phyloP scores from a whole-genome alignment of 1,139 yeast species.

The Suhomyces wounanorum region DNA sequence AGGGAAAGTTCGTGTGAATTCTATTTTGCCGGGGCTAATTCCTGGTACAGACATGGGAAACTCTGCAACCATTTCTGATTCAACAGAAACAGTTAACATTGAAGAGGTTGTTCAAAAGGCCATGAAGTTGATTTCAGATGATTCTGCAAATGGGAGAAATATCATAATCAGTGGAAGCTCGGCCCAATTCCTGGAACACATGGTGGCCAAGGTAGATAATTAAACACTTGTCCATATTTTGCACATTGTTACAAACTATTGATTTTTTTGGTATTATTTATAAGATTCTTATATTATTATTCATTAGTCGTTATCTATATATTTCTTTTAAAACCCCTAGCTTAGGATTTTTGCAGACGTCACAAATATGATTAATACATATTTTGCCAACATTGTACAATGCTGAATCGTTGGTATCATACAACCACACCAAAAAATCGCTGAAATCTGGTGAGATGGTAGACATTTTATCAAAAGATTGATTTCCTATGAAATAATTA shows the following conservation, averaged over 20 bases:
- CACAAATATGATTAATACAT: slow-evolving; percentile 18
- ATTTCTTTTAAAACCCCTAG: slow-evolving; percentile 1
- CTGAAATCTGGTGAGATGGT: slow-evolving; percentile 15
- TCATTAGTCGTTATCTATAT: slow-evolving; percentile 3
- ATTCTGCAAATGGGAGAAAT: slow-evolving; percentile 6
- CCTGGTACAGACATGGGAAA: slow-evolving; percentile 72
- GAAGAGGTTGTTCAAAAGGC: slow-evolving; percentile 32
- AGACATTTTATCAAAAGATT: not conserved
- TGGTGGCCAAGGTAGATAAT: not conserved
- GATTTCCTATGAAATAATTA: not conserved
- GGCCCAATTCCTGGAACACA: not conserved
- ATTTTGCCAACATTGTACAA: slow-evolving; percentile 14
- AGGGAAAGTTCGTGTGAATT: slow-evolving; percentile 55
- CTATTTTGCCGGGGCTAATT: slow-evolving; percentile 74
- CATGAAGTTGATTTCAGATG: slow-evolving; percentile 31
- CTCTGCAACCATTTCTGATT: slow-evolving; percentile 26
- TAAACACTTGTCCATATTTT: not conserved
- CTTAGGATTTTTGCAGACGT: slow-evolving; percentile 1
- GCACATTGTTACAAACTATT: not conserved
- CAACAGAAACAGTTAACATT: slow-evolving; percentile 21
- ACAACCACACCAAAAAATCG: slow-evolving; percentile 25
- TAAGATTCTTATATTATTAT: not conserved
- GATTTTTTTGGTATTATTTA: not conserved
- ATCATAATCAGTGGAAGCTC: not conserved
- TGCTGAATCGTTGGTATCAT: slow-evolving; percentile 10